These are phyloP conservation scores for Ananas comosus DNA, from an alignment of 176 grass and related monocot genomes.

Conservation along the genomic window DNA sequence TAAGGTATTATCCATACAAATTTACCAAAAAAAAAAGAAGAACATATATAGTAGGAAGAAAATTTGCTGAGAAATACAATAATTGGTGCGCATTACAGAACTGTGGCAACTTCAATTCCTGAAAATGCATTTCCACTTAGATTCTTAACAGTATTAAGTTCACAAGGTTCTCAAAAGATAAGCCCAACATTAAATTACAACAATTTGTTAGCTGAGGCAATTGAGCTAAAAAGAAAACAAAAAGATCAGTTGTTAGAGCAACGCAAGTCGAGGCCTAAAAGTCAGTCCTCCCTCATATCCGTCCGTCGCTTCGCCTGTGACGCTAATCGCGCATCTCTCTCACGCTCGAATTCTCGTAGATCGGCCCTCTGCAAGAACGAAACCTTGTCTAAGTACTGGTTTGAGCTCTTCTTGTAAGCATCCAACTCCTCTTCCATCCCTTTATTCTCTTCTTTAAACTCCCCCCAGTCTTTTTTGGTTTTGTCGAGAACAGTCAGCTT, in stretches of 20 bases:
- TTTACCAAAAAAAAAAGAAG: too few species aligned
- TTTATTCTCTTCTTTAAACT: constrained; percentile 88
- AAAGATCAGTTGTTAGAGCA: background rate
- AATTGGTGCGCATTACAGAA: too few species aligned
- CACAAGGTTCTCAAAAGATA: too few species aligned
- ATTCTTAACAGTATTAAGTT: too few species aligned
- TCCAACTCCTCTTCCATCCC: constrained; percentile 81
- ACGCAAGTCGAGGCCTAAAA: constrained; percentile 19
- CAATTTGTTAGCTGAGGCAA: background rate
- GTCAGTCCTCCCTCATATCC: constrained; percentile 45
- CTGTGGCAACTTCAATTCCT: too few species aligned
- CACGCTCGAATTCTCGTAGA: constrained; percentile 83
- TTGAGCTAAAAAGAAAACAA: background rate
- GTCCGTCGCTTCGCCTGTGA: constrained; percentile 57
- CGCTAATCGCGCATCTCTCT: constrained; percentile 75
- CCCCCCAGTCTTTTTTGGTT: constrained; percentile 97
- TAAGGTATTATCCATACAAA: too few species aligned
- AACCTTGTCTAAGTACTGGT: constrained; percentile 84
- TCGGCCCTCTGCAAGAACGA: constrained; percentile 85
- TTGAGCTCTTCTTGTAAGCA: constrained; percentile 93
- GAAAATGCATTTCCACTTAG: too few species aligned
- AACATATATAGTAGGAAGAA: too few species aligned
- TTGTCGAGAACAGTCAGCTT: constrained; percentile 98
- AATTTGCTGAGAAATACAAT: too few species aligned
- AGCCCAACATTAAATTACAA: background rate